Base-by-base conservation (phyloP, 192 early-diverging fungal species). In the Kickxella alabastrina region DNA sequence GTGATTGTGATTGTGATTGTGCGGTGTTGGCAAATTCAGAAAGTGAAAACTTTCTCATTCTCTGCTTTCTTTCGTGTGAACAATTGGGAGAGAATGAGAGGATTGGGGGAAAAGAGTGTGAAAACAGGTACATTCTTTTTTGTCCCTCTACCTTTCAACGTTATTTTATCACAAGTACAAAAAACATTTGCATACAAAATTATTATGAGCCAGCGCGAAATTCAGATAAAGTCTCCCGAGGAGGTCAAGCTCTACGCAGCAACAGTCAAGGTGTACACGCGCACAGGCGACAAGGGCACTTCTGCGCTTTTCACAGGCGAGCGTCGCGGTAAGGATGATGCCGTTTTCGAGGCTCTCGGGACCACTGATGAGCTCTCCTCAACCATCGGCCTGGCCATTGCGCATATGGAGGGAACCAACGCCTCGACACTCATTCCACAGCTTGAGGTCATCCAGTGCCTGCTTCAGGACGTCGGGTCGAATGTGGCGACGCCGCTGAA, bases 201-300 rank as follows among this genome's bases (percentile, higher is more conserved):
- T 31, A 31, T 3, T 29, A 53, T 53, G 52, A 53, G 52, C 41
- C 49, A 60, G 24, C 58, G 52, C 35, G 25, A 50, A 23, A 18
- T 57, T 8, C 47, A 52, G 3, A 63, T 59, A 43, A 63, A 73
- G 54, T 54, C 70, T 40, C 70, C 70, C 7, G 59, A 58, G 18
- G 70, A 74, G 47, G 59, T 74, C 45, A 77, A 70, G 43, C 61
- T 57, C 58, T 65, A 77, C 35, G 54, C 65, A 14, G 61, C 65
- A 9, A 75, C 55, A 23, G 65, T 85, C 47, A 86, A 83, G 46
- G 86, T 97, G 29, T 97, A 97, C 76, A 97, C 95, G 12, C 82
- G 87, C 21, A 98, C 92, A 0, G 95, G 95, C 17, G 95, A 98
- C 77, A 89, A 91, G 69, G 90, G 89, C 40, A 89, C 89, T 10